Evolutionary conservation across 176 grass and related monocot species (phyloP).

Genomic region (Avena eriantha): DNA sequence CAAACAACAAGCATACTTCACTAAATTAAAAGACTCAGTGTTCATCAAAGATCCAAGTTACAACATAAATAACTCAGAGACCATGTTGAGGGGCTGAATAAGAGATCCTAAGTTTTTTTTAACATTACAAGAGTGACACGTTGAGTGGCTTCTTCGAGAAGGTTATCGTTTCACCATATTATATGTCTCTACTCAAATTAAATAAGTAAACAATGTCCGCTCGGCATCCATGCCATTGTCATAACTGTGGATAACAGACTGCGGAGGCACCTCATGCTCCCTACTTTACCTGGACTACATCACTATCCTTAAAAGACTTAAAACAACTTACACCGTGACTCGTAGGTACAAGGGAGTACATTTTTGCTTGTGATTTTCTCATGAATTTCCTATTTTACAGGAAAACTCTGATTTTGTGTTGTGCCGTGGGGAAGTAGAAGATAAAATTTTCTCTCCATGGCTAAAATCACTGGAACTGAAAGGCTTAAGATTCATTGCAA

Average conservation of each 20-base stretch:
- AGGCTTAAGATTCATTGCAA: slow-evolving; percentile 69
- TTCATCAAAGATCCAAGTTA: neutral
- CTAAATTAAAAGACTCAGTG: neutral
- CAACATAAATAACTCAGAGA: neutral
- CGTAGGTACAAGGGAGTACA: neutral
- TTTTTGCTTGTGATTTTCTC: neutral
- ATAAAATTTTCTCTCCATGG: slow-evolving; percentile 79
- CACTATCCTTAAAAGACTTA: neutral
- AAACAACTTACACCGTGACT: neutral
- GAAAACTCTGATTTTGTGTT: slow-evolving; percentile 79
- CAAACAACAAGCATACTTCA: neutral
- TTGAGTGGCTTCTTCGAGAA: neutral
- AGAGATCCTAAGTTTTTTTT: neutral
- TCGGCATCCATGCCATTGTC: neutral
- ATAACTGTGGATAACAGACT: neutral
- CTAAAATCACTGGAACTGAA: slow-evolving; percentile 68
- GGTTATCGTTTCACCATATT: neutral
- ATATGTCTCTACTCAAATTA: neutral
- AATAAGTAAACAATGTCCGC: neutral
- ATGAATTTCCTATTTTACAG: slow-evolving; percentile 54
- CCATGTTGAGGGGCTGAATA: neutral
- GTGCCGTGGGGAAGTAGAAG: slow-evolving; percentile 70
- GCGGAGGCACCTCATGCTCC: neutral
- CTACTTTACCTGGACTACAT: slow-evolving; percentile 3
- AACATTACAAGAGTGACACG: neutral